Conservation (phyloP, 2,329 filamentous ascomycete genomes). For the Blumeria hordei region DNA sequence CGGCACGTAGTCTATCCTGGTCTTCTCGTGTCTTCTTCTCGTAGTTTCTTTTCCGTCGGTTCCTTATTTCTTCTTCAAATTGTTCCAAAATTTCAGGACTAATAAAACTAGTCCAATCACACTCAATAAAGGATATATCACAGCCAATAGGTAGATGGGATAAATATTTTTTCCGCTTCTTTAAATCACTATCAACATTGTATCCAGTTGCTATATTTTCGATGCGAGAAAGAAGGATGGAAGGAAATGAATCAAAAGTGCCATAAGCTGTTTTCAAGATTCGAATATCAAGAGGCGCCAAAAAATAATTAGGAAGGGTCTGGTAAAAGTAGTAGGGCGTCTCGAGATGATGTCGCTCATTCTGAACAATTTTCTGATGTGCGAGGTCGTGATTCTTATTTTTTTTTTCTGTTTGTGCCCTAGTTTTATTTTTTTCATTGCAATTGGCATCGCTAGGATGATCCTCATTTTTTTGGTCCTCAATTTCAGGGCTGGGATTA, state of each 20-base stretch:
- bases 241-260: conserved; percentile 39
- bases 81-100: conserved; percentile 31
- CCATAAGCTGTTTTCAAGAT: conserved; percentile 50
- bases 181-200: conserved; percentile 44
- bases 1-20: conserved; percentile 41
- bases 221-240: conserved; percentile 44
- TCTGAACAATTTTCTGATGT: conserved; percentile 3
- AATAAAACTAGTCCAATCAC: conserved; percentile 52
- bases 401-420: neutral
- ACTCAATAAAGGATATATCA: conserved; percentile 49
- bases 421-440: conserved; percentile 4
- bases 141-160: conserved; percentile 47
- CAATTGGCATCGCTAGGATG: conserved; percentile 20
- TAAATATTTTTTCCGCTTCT: conserved; percentile 46
- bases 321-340: conserved; percentile 47
- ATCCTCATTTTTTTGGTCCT: conserved; percentile 28
- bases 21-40: conserved; percentile 49
- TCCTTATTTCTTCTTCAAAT: conserved; percentile 38
- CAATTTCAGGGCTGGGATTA: conserved; percentile 20
- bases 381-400: neutral
- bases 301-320: conserved; percentile 44
- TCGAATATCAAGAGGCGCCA: conserved; percentile 48
- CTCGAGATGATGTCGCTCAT: conserved; percentile 11
- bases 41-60: conserved; percentile 34
- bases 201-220: conserved; percentile 49